A percentile compares a stretch with the other conserved stretches of the same genome.
Conservation (phyloP, 495 filamentous ascomycete species). For the Diplogelasinospora grovesii region DNA sequence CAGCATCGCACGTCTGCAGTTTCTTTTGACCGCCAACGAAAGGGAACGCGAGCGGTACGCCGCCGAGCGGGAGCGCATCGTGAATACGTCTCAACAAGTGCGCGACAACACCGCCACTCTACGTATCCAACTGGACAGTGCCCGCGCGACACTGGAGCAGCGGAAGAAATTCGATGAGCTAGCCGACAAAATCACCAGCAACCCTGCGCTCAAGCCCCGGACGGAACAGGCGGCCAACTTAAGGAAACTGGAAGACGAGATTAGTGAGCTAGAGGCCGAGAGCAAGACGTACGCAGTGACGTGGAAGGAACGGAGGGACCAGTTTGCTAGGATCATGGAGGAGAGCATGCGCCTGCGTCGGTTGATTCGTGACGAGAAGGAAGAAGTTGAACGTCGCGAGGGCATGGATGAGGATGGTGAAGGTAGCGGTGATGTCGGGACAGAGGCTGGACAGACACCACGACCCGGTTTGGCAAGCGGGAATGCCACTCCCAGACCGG, state of each 20-base stretch:
- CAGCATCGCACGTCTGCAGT: conserved; percentile 80
- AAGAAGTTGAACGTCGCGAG: conserved; percentile 66
- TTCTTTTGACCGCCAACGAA: conserved; percentile 74
- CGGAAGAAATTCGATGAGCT: conserved; percentile 82
- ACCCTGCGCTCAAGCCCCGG: conserved; percentile 68
- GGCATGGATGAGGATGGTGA: conserved; percentile 81
- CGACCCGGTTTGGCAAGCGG: conserved; percentile 32
- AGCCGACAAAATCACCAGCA: conserved; percentile 79
- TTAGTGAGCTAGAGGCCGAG: conserved; percentile 77
- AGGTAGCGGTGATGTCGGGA: conserved; percentile 44
- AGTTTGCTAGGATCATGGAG: conserved; percentile 86
- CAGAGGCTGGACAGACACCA: conserved; percentile 31
- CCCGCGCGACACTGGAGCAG: conserved; percentile 66
- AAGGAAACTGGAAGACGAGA: conserved; percentile 77
- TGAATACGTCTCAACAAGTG: conserved; percentile 66
- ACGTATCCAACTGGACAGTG: conserved; percentile 63
- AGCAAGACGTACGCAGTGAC: conserved; percentile 73
- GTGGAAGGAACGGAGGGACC: conserved; percentile 78
- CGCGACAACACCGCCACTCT: conserved; percentile 68
- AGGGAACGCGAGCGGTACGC: conserved; percentile 83
- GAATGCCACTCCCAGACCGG: conserved; percentile 32
- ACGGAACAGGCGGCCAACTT: conserved; percentile 76
- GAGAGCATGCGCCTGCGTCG: conserved; percentile 80
- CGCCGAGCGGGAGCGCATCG: conserved; percentile 68
- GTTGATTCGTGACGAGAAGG: conserved; percentile 91